Evolutionary conservation across 495 filamentous ascomycete species (phyloP), one percentile per base, ranked within the genome.

Genomic region (Tirmania nivea): DNA sequence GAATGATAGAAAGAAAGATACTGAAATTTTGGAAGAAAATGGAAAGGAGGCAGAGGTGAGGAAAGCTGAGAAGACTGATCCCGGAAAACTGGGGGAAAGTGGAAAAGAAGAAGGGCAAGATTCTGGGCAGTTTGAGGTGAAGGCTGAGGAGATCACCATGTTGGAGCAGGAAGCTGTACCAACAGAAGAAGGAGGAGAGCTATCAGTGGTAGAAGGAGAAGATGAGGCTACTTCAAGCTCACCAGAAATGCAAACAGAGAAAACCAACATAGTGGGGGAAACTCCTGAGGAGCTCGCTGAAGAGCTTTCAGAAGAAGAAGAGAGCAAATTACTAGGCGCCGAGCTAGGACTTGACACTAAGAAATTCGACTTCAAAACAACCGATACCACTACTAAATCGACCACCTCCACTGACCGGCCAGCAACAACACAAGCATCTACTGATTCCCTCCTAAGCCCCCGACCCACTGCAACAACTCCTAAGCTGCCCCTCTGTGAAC

Each of bases 401-500:
- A 6, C 39, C 39, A 45, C 39, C 12, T 14, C 39, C 3, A 2
- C 39, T 8, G 17, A 14, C 39, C 5, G 14, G 3, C 12, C 39
- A 45, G 39, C 39, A 45, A 6, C 39, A 45, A 14, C 39, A 6
- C 39, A 3, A 45, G 14, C 3, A 1, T 31, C 25, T 31, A 31
- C 25, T 31, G 25, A 31, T 31, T 31, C 2, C 25, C 25, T 31
- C 25, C 25, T 31, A 31, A 31, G 4, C 25, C 1, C 25, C 25
- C 25, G 2, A 31, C 2, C 25, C 25, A 31, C 25, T 31, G 25
- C 25, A 7, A 7, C 25, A 31, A 31, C 25, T 47, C 42, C 14
- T 47, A n/a, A 14, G 16, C 54, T 64, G 8, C 79, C 79, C 0
- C 57, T 92, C 14, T 99, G 90, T 65, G 82, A 87, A 59, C 77